These are phyloP conservation scores for Leccinum obscurum DNA, from an alignment of 768 basidiomycete species.

Conservation along the genomic window DNA sequence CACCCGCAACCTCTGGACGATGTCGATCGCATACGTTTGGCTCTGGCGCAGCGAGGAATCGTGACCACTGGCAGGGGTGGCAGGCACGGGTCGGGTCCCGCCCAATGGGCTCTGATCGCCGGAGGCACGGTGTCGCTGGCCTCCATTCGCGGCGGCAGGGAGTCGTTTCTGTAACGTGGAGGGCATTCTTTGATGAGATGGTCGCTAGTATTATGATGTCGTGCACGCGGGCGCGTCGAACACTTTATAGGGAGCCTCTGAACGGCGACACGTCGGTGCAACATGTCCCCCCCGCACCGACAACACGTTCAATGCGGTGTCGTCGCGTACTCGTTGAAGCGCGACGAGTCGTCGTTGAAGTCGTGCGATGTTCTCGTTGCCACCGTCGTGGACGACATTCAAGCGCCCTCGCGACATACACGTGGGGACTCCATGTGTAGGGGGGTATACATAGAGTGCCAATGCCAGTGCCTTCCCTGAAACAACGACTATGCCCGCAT, in stretches of 20 bases:
- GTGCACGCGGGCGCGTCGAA: conserved; percentile 6
- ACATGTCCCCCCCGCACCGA: conserved; percentile 18
- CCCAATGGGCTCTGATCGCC: conserved; percentile 12
- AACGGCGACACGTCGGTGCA: conserved; percentile 16
- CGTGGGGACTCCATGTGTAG: conserved; percentile 18
- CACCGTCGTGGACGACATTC: conserved; percentile 3
- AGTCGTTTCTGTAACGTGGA: conserved; percentile 22
- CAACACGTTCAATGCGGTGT: conserved; percentile 19
- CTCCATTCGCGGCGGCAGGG: neutral
- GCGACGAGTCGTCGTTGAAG: conserved; percentile 14
- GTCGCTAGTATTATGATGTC: neutral
- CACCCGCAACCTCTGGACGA: conserved; percentile 32
- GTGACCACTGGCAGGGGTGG: neutral
- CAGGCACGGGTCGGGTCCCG: neutral
- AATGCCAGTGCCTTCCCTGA: conserved; percentile 5
- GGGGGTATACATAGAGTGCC: conserved; percentile 23
- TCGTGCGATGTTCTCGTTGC: conserved; percentile 8
- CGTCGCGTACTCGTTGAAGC: conserved; percentile 14
- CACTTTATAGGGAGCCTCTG: conserved; percentile 23
- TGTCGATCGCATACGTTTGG: conserved; percentile 30
- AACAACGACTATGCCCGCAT: conserved; percentile 15
- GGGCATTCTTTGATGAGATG: conserved; percentile 13
- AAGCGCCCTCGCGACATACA: conserved; percentile 23
- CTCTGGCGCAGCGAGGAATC: conserved; percentile 5
- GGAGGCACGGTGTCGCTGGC: neutral